A percentile compares a stretch with the other conserved stretches of the same genome.
Conservation (phyloP, 441 rosid genomes). For the Bocquillonia castaneifolia region DNA sequence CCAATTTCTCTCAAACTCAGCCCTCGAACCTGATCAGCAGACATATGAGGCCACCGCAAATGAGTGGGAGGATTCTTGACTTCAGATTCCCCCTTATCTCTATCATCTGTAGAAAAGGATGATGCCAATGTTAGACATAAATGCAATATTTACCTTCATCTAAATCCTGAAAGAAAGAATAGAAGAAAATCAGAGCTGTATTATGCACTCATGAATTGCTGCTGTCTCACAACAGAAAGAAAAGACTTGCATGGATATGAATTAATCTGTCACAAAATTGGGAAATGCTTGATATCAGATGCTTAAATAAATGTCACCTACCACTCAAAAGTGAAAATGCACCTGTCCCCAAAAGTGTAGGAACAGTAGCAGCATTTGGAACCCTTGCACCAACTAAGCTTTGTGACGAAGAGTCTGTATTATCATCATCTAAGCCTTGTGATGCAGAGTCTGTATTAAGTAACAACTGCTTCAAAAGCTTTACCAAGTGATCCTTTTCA, state of each 20-base stretch:
- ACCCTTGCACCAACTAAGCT: slow-evolving; percentile 44
- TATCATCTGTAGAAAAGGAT: slow-evolving; percentile 49
- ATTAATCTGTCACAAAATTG: not conserved
- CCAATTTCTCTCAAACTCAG: slow-evolving; percentile 94
- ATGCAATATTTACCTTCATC: not conserved
- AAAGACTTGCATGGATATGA: not conserved
- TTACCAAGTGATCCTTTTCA: slow-evolving; percentile 81
- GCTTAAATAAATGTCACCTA: slow-evolving; percentile 45
- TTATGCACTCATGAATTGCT: not conserved
- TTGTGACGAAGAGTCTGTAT: slow-evolving; percentile 46
- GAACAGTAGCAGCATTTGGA: slow-evolving; percentile 79
- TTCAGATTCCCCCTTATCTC: slow-evolving; percentile 32
- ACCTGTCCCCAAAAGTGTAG: slow-evolving; percentile 84
- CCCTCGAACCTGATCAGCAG: slow-evolving; percentile 87
- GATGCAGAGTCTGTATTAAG: slow-evolving; percentile 48
- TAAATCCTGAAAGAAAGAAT: slow-evolving; percentile 9
- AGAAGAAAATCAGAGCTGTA: not conserved
- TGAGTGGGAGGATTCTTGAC: slow-evolving; percentile 46
- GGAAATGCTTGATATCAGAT: slow-evolving; percentile 4
- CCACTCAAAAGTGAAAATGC: slow-evolving; percentile 90
- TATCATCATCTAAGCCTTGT: slow-evolving; percentile 42
- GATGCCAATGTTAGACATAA: slow-evolving; percentile 21
- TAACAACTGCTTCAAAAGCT: slow-evolving; percentile 90
- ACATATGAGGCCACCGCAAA: slow-evolving; percentile 97
- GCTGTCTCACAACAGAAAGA: not conserved